Conservation (phyloP, 768 basidiomycete genomes). For the Tricholoma sp. region DNA sequence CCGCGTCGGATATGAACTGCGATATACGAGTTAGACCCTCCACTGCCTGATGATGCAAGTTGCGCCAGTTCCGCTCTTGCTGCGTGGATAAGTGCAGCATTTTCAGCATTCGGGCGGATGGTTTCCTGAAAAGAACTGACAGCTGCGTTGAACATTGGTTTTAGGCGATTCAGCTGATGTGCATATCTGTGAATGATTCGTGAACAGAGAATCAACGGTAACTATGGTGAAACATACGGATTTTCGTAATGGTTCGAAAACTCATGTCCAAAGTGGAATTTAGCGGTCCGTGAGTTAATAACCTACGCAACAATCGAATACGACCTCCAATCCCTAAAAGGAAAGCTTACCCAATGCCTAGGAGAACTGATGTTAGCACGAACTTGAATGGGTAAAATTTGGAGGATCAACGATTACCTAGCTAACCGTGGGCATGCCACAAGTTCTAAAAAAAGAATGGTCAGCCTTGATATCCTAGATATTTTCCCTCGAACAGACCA, state of each 20-base stretch:
- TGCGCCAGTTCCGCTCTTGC: conserved; percentile 42
- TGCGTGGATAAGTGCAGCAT: conserved; percentile 39
- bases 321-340: neutral
- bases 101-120: conserved; percentile 49
- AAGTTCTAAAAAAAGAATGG: conserved; percentile 37
- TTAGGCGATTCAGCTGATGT: conserved; percentile 48
- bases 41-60: conserved; percentile 14
- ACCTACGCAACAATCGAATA: conserved; percentile 34
- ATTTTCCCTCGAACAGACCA: conserved; percentile 31
- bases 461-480: neutral
- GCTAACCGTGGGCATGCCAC: conserved; percentile 70
- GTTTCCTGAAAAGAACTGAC: conserved; percentile 42
- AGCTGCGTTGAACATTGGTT: conserved; percentile 47
- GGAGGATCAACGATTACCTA: conserved; percentile 33
- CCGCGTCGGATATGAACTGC: conserved; percentile 63
- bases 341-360: conserved; percentile 57
- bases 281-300: conserved; percentile 58
- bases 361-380: neutral
- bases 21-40: conserved; percentile 32
- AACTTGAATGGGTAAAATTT: neutral
- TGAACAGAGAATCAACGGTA: conserved; percentile 1
- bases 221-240: conserved; percentile 40
- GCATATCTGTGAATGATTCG: conserved; percentile 37
- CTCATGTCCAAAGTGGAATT: conserved; percentile 53
- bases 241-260: conserved; percentile 59